phyloP scores from a whole-genome alignment of 768 basidiomycete genomes.

The Tulasnella sp. region DNA sequence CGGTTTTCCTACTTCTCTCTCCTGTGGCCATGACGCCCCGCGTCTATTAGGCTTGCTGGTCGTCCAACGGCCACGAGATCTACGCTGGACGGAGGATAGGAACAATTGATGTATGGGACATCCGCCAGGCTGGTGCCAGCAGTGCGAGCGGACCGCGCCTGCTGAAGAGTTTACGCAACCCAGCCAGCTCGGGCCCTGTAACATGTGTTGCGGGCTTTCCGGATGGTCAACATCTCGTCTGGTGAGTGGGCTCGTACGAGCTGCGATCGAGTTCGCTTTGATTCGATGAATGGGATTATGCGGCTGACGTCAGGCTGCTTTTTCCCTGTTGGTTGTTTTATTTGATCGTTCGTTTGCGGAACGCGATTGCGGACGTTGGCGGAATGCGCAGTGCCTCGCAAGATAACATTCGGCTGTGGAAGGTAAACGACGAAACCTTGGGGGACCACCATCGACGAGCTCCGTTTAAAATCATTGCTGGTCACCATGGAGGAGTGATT shows the following conservation, averaged over 20 bases:
- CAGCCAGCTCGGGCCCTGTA: slow-evolving; percentile 85
- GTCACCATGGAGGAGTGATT: slow-evolving; percentile 92
- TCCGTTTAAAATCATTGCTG: slow-evolving; percentile 93
- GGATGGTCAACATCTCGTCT: slow-evolving; percentile 87
- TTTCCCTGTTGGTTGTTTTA: not conserved
- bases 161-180: slow-evolving; percentile 82
- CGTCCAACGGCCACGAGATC: slow-evolving; percentile 81
- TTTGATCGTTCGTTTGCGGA: slow-evolving; percentile 18
- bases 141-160: slow-evolving; percentile 68
- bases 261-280: slow-evolving; percentile 13
- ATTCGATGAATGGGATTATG: slow-evolving; percentile 17
- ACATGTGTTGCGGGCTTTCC: slow-evolving; percentile 91
- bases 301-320: slow-evolving; percentile 16
- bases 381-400: slow-evolving; percentile 68
- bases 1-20: not conserved
- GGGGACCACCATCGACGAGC: slow-evolving; percentile 58
- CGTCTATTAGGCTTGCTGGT: slow-evolving; percentile 83
- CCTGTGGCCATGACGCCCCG: slow-evolving; percentile 19
- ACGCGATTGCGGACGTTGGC: slow-evolving; percentile 9
- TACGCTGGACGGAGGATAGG: slow-evolving; percentile 91
- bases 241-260: slow-evolving; percentile 55
- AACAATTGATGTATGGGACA: slow-evolving; percentile 92
- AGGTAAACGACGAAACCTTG: slow-evolving; percentile 75
- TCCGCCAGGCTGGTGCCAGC: slow-evolving; percentile 71
- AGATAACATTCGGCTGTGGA: slow-evolving; percentile 94